These are phyloP conservation scores for Aspergillus brasiliensis DNA, from an alignment of 2,329 filamentous ascomycete species.

Conservation along the genomic window DNA sequence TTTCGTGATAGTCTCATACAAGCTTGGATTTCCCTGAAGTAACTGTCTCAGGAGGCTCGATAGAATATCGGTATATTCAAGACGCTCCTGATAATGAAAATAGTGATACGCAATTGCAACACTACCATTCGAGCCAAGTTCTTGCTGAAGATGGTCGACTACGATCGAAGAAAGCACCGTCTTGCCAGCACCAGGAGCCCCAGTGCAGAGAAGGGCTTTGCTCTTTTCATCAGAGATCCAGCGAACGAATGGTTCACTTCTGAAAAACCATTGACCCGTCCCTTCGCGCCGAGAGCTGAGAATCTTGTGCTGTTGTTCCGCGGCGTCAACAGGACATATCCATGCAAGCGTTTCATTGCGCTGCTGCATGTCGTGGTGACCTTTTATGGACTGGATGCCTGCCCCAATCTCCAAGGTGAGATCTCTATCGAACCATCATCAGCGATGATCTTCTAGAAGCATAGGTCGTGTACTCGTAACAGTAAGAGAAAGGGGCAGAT, in stretches of 20 bases:
- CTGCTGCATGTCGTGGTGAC: too few relatives aligned
- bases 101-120: background rate
- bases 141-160: background rate
- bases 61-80: too few relatives aligned
- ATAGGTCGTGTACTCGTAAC: too few relatives aligned
- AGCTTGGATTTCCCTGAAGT: background rate
- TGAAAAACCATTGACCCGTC: background rate
- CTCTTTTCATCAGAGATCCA: background rate
- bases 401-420: too few relatives aligned
- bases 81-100: background rate
- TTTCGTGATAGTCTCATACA: background rate
- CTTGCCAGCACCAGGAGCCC: background rate
- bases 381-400: too few relatives aligned
- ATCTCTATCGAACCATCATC: too few relatives aligned
- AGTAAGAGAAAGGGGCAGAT: background rate
- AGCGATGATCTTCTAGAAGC: too few relatives aligned
- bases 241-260: background rate
- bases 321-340: background rate
- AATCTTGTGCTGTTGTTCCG: background rate
- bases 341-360: too few relatives aligned
- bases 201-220: background rate
- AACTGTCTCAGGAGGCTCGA: background rate
- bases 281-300: background rate
- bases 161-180: background rate
- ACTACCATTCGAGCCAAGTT: background rate